Base-by-base conservation (phyloP, 805 yeast genomes). In the Monosporozyma yasuniensis region DNA sequence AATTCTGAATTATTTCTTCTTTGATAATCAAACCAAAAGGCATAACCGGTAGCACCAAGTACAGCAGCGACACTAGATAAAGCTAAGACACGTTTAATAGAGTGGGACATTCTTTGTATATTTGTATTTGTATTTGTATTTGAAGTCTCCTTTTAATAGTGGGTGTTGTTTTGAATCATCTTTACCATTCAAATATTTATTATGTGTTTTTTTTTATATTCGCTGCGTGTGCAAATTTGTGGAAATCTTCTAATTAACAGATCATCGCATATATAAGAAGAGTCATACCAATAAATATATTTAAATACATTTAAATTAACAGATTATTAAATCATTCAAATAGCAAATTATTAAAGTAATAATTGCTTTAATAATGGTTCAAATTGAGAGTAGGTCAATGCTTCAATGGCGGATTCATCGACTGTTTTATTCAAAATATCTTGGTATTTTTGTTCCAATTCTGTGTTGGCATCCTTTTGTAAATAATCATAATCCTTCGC, bases 21-120 rank as follows among this genome's bases (percentile, higher is more conserved):
- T 70, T 78, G 77, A 75, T 89, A 86, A 72, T 93, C 99, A 64
- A 95, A 95, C 73, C 87, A 93, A 37, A 80, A 72, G 50, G 91
- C 87, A 71, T 93, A 91, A 16, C 86, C 88, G 46, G 80, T 67
- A 16, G 76, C 64, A 35, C 84, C 81, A 27, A 81, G 70, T 25
- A 83, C 78, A 18, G 76, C 72, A 27, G 44, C 39, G 1, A 42
- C 49, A 19, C 52, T 28, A 18, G 50, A 42, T 9, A 50, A 7
- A 10, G 53, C 32, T 6, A 50, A 3, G 4, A 37, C 38, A 42
- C 52, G 49, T 28, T 22, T 47, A 25, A 28, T 21, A 34, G 27
- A 18, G 21, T 4, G 18, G 14, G 23, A 25, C 43, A 37, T 46
- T 35, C 6, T 32, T 16, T 32, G 3, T 14, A 32, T 12, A n/a